Conservation (phyloP, 257 asterid species). For the Knoxia roxburghii region DNA sequence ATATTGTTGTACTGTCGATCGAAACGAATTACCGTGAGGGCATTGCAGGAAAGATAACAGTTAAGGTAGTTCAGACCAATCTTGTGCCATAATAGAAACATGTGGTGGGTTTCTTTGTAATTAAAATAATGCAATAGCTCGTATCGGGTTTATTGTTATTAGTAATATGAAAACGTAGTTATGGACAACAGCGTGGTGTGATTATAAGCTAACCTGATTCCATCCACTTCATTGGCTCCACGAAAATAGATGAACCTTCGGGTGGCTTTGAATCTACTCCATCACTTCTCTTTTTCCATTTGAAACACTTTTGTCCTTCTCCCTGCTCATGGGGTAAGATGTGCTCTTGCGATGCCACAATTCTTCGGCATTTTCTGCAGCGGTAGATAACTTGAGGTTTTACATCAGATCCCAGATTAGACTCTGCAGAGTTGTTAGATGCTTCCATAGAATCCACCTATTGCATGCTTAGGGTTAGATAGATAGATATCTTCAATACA, state of each 20-base stretch:
- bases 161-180: too few relatives aligned
- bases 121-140: too few relatives aligned
- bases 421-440: constrained; percentile 7
- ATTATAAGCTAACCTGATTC: constrained; percentile 43
- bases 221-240: constrained; percentile 98
- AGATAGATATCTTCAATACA: too few relatives aligned
- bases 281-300: constrained; percentile 55
- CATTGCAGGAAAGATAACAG: constrained; percentile 7
- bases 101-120: too few relatives aligned
- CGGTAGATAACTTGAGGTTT: constrained; percentile 62
- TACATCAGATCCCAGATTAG: constrained; percentile 24
- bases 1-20: constrained; percentile 48
- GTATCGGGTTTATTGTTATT: too few relatives aligned
- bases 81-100: too few relatives aligned
- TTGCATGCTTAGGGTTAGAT: neutral
- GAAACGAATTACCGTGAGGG: constrained; percentile 14
- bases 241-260: constrained; percentile 82
- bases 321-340: constrained; percentile 66
- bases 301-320: constrained; percentile 63
- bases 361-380: constrained; percentile 89
- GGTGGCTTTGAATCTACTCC: constrained; percentile 26
- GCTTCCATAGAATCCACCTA: constrained; percentile 16
- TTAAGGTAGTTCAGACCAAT: too few relatives aligned
- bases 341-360: constrained; percentile 72
- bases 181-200: neutral